Evolutionary conservation across 805 yeast genomes (phyloP).

Genomic region (Kodamaea jinghongensis): DNA sequence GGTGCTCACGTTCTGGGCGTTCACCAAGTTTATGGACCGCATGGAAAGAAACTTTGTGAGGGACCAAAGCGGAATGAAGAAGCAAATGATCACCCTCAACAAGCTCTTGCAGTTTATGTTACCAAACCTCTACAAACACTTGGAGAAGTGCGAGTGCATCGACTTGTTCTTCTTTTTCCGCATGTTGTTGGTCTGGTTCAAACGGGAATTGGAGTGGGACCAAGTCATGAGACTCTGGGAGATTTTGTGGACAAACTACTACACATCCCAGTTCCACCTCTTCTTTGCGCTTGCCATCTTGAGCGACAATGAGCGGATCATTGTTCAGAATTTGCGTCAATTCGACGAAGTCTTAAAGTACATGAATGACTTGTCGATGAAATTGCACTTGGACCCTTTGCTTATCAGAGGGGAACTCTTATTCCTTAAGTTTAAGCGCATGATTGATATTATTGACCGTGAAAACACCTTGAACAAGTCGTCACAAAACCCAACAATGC

Average conservation of each 20-base stretch:
- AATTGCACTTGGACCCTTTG: conserved; percentile 70
- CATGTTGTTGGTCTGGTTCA: conserved; percentile 93
- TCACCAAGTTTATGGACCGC: conserved; percentile 81
- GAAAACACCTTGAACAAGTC: conserved; percentile 24
- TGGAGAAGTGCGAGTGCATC: conserved; percentile 83
- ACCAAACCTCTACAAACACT: conserved; percentile 78
- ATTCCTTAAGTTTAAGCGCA: conserved; percentile 74
- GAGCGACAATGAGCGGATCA: conserved; percentile 78
- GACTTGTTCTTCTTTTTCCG: conserved; percentile 92
- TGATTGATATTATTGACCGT: conserved; percentile 75
- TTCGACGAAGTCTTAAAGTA: conserved; percentile 93
- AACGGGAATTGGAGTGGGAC: conserved; percentile 81
- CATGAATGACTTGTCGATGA: conserved; percentile 84
- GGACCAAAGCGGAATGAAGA: conserved; percentile 90
- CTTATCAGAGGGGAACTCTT: conserved; percentile 81
- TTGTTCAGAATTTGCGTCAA: conserved; percentile 65
- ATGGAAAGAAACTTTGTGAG: conserved; percentile 93
- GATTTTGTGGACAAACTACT: conserved; percentile 81
- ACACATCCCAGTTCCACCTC: conserved; percentile 82
- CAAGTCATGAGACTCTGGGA: conserved; percentile 89
- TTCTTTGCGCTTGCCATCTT: conserved; percentile 87
- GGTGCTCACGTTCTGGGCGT: conserved; percentile 82
- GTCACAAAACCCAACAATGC: background rate
- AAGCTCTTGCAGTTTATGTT: conserved; percentile 87
- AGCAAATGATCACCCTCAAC: conserved; percentile 79